These are phyloP conservation scores for Pyrus communis DNA, from an alignment of 306 rosid species.

Conservation along the genomic window DNA sequence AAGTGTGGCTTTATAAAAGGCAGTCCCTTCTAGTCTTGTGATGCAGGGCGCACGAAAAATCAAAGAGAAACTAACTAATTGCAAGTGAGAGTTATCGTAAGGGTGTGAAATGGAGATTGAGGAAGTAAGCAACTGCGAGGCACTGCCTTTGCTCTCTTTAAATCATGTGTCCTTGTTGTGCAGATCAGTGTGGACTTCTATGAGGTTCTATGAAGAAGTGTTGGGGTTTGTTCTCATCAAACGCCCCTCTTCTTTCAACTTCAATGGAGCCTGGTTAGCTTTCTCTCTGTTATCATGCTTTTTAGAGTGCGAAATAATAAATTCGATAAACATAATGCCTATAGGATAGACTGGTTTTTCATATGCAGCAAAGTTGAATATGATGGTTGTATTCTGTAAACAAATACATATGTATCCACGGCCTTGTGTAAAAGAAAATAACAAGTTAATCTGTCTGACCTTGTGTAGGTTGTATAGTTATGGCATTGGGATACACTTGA, in stretches of 20 bases:
- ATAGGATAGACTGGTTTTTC: not conserved
- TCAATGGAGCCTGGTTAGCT: slow-evolving; percentile 73
- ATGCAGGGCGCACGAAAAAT: slow-evolving; percentile 21
- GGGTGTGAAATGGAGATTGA: slow-evolving; percentile 50
- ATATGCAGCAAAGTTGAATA: not conserved
- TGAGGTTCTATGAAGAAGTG: slow-evolving; percentile 60
- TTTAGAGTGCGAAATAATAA: not conserved
- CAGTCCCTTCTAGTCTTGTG: not conserved
- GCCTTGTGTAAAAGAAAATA: not conserved
- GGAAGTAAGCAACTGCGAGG: slow-evolving; percentile 47
- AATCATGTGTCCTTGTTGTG: slow-evolving; percentile 66
- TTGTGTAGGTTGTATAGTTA: slow-evolving; percentile 56
- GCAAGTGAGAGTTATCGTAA: slow-evolving; percentile 4
- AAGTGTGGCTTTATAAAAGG: slow-evolving; percentile 29
- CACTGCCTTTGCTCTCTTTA: slow-evolving; percentile 65
- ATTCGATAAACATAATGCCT: not conserved
- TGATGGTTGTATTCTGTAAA: not conserved
- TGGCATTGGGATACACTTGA: slow-evolving; percentile 82
- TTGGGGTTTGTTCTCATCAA: slow-evolving; percentile 74
- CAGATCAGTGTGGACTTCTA: slow-evolving; percentile 64
- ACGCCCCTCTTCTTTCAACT: slow-evolving; percentile 78
- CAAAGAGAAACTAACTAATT: slow-evolving; percentile 6
- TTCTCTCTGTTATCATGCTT: not conserved
- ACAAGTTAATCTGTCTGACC: not conserved
- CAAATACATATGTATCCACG: not conserved